Evolutionary conservation across 164 flowering plant genomes (phyloP), one percentile per base, ranked within the genome.

Genomic region (Macadamia integrifolia): DNA sequence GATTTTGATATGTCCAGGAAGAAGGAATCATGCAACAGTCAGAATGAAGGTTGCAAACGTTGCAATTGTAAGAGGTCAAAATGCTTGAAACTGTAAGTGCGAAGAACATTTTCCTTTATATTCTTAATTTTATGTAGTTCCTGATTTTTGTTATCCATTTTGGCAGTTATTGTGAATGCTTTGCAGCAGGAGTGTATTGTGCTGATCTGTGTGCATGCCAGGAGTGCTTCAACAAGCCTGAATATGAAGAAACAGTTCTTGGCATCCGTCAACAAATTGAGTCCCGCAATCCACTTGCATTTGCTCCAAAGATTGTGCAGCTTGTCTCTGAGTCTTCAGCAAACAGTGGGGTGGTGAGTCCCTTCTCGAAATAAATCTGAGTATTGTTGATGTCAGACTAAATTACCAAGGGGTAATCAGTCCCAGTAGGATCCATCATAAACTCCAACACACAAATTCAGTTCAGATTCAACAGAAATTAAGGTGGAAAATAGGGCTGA

Each of bases 81-180:
- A 74, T 89, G 97, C 80, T 79, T 88, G 81, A 89, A 89, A 69
- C 91, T 87, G 97, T 91, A 75, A 86, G 92, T 79, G 53, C 43
- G 9, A 57, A 43, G 23, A 64, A 18, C 18, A 29, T 17, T n/a
- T 44, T 17, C 7, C 14, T 9, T 32, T 28, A 61, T 6, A n/a
- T 15, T 49, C 58, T 58, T 42, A 17, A 6, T 61, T 52, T 14
- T 64, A 6, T 35, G 40, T 0, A 35, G 40, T 35, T 35, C 40
- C 43, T 44, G 13, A 15, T 56, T 32, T 48, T 32, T 31, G 9
- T 60, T 28, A 32, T 63, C 60, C 48, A 40, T 67, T 11, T 64
- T 74, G 75, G 67, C 81, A 92, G 98, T 64, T 93, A 88, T 52
- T 93, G 97, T 75, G 96, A 89, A 49, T 93, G 96, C 71, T 93